Evolutionary conservation across 2,329 filamentous ascomycete genomes (phyloP).

Genomic region (Alternaria rosae): DNA sequence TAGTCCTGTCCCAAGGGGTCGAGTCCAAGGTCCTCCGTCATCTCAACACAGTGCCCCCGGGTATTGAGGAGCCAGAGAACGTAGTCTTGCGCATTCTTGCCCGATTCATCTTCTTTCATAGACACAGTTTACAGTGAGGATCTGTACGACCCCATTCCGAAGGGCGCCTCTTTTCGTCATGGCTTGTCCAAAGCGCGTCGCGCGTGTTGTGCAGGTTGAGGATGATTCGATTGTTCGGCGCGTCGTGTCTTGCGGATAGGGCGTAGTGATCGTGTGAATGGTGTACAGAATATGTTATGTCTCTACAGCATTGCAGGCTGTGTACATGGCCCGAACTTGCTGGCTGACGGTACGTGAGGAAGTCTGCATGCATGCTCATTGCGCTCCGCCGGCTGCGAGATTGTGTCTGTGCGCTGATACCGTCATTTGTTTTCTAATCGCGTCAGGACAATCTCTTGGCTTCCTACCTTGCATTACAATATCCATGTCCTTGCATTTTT

Average conservation of each 20-base stretch:
- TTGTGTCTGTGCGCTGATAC: not conserved
- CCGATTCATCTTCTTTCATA: not conserved
- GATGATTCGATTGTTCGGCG: not conserved
- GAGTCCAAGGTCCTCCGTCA: not conserved
- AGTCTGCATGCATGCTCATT: not conserved
- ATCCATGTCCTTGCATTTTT: not conserved
- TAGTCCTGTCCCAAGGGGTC: not conserved
- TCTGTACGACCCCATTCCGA: not conserved
- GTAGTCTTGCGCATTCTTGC: not conserved
- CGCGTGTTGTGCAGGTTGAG: not conserved
- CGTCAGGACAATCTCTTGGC: not conserved
- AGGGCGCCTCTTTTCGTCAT: not conserved
- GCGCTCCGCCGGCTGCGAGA: not conserved
- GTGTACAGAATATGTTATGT: not conserved
- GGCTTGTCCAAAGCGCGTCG: not conserved
- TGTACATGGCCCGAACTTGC: not conserved
- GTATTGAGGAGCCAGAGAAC: not conserved
- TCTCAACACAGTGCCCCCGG: not conserved
- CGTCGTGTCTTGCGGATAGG: not conserved
- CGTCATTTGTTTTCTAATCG: not conserved
- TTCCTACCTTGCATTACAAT: not conserved
- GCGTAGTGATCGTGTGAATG: not conserved
- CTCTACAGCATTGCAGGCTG: not conserved
- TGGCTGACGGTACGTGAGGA: not conserved
- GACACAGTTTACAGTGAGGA: too few relatives aligned